Conservation (phyloP, 2,329 filamentous ascomycete genomes). For the Akanthomyces uredinophilus region DNA sequence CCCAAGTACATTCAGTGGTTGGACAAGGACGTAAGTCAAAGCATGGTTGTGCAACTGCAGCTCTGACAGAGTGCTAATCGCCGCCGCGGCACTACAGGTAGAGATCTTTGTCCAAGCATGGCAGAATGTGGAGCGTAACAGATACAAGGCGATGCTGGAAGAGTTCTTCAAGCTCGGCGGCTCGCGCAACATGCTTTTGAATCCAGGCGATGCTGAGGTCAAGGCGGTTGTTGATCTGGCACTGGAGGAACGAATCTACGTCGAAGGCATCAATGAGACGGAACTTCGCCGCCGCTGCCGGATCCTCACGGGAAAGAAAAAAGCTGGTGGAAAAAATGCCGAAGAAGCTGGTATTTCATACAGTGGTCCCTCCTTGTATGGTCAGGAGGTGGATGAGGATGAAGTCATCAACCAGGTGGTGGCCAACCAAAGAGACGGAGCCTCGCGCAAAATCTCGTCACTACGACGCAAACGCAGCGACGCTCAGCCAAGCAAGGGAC, state of each 20-base stretch:
- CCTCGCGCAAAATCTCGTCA: constrained; percentile 20
- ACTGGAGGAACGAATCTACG: constrained; percentile 8
- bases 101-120: neutral
- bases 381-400: constrained; percentile 22
- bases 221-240: neutral
- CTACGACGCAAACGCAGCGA: constrained; percentile 15
- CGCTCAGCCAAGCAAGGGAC: neutral
- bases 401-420: constrained; percentile 32
- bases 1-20: constrained; percentile 46
- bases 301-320: constrained; percentile 5
- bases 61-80: neutral
- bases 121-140: neutral
- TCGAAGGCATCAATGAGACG: constrained; percentile 13
- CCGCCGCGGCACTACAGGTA: neutral
- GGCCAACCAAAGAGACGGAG: constrained; percentile 19
- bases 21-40: constrained; percentile 42
- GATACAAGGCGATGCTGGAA: neutral
- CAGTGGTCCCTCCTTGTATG: constrained; percentile 10
- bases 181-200: constrained; percentile 12
- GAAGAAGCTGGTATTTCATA: neutral
- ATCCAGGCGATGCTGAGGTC: constrained; percentile 4
- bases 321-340: constrained; percentile 20
- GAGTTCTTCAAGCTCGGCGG: constrained; percentile 4
- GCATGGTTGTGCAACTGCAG: neutral
- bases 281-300: constrained; percentile 6